A percentile compares a stretch with the other conserved stretches of the same genome.
Evolutionary conservation across 2,329 filamentous ascomycete genomes (phyloP).

Genomic region (Fusarium lateritium): DNA sequence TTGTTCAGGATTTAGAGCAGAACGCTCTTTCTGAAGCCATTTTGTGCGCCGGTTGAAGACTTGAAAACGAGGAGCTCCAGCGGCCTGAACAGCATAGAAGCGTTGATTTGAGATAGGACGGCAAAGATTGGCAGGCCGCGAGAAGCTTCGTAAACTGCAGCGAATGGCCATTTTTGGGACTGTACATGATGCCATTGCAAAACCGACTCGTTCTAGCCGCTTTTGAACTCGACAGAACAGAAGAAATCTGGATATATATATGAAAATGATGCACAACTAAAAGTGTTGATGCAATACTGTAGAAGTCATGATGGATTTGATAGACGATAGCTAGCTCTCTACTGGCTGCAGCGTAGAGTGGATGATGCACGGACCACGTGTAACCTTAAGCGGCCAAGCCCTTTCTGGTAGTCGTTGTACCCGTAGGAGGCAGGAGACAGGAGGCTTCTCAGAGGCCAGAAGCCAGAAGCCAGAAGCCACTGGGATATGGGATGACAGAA

Average conservation of each 20-base stretch:
- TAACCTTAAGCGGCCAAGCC: slow-evolving; percentile 27
- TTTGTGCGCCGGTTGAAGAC: slow-evolving; percentile 93
- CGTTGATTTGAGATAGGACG: slow-evolving; percentile 56
- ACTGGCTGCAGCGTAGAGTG: slow-evolving; percentile 38
- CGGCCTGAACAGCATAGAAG: slow-evolving; percentile 82
- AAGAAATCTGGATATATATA: slow-evolving; percentile 14
- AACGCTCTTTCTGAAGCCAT: slow-evolving; percentile 91
- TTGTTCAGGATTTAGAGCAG: slow-evolving; percentile 76
- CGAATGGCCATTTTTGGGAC: slow-evolving; percentile 46
- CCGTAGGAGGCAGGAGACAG: slow-evolving; percentile 33
- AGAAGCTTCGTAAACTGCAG: slow-evolving; percentile 45
- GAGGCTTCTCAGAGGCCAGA: slow-evolving; percentile 38
- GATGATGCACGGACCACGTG: slow-evolving; percentile 42
- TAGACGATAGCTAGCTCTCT: slow-evolving; percentile 36
- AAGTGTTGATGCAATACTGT: slow-evolving; percentile 34
- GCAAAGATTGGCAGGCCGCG: slow-evolving; percentile 33
- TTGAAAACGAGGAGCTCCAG: slow-evolving; percentile 83
- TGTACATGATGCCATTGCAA: slow-evolving; percentile 53
- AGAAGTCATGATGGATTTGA: slow-evolving; percentile 49
- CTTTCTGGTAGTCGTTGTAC: slow-evolving; percentile 30
- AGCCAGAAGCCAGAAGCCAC: slow-evolving; percentile 4
- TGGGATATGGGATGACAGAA: slow-evolving; percentile 36
- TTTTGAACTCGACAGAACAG: slow-evolving; percentile 15
- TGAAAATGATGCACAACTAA: slow-evolving; percentile 7
- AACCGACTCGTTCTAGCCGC: slow-evolving; percentile 25